Conservation (phyloP, 2,329 filamentous ascomycete species). For the Aspergillus proliferans region DNA sequence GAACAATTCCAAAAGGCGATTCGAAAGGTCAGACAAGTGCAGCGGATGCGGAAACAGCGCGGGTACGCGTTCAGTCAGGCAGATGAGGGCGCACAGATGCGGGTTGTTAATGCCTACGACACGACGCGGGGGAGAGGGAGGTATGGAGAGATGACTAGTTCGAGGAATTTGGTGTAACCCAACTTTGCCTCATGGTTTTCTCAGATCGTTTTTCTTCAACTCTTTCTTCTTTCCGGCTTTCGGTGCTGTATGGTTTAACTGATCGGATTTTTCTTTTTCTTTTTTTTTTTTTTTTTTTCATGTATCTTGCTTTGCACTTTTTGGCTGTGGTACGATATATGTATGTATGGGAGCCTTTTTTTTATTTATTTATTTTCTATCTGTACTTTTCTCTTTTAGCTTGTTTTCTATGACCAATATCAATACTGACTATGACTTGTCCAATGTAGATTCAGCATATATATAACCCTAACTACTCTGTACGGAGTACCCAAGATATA, state of each 20-base stretch:
- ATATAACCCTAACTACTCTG: not conserved
- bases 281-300: not conserved
- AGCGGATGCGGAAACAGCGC: conserved; percentile 98
- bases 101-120: conserved; percentile 94
- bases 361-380: not conserved
- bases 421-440: not conserved
- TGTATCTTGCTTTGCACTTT: not conserved
- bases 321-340: not conserved
- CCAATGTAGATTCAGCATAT: not conserved
- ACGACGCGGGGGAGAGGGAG: conserved; percentile 85
- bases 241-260: not conserved
- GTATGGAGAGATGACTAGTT: conserved; percentile 89
- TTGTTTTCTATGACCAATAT: too few species aligned
- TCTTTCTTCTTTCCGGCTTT: not conserved
- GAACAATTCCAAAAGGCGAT: conserved; percentile 99
- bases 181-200: not conserved
- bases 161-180: conserved; percentile 30
- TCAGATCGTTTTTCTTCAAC: not conserved
- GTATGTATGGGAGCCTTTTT: not conserved
- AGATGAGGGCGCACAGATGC: conserved; percentile 82
- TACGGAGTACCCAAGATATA: not conserved
- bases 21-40: conserved; percentile 93
- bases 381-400: not conserved
- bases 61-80: conserved; percentile 98
- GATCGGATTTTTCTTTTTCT: not conserved